Conservation (phyloP, 225 moss, liverwort and hornwort genomes). For the Pseudisothecium myosuroides region DNA sequence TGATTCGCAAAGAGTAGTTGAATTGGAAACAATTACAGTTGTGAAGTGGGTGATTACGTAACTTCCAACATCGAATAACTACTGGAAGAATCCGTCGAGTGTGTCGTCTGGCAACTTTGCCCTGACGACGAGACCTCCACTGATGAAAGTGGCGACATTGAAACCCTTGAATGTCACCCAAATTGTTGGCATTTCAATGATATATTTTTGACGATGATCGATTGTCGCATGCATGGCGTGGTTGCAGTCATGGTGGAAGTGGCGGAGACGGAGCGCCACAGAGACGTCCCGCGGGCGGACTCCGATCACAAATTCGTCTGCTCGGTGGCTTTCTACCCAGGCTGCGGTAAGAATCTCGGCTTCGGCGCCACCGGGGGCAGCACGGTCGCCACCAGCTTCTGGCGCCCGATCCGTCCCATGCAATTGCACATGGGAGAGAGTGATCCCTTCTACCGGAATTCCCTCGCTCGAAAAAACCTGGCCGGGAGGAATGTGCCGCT, state of each 20-base stretch:
- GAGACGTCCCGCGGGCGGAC: neutral
- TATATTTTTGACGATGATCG: neutral
- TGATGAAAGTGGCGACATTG: neutral
- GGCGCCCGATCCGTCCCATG: constrained; percentile 35
- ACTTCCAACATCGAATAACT: neutral
- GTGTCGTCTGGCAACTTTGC: neutral
- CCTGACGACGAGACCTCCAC: neutral
- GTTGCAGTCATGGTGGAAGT: constrained; percentile 37
- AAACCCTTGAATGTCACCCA: neutral
- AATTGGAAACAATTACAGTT: neutral
- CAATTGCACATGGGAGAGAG: constrained; percentile 36
- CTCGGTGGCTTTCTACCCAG: constrained; percentile 48
- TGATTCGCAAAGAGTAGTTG: neutral
- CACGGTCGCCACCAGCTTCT: constrained; percentile 16
- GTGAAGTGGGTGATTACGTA: neutral
- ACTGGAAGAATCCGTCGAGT: neutral
- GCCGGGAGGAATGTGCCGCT: neutral
- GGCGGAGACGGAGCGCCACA: constrained; percentile 21
- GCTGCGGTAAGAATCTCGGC: constrained; percentile 32
- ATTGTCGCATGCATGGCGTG: neutral
- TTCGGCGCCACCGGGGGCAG: constrained; percentile 4
- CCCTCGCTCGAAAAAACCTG: constrained; percentile 5
- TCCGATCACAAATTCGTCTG: constrained; percentile 31
- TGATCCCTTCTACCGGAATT: constrained; percentile 26
- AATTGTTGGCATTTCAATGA: neutral